Evolutionary conservation across 495 filamentous ascomycete genomes (phyloP), one percentile per base, ranked within the genome.

Genomic region (Penicillium psychrofluorescens): DNA sequence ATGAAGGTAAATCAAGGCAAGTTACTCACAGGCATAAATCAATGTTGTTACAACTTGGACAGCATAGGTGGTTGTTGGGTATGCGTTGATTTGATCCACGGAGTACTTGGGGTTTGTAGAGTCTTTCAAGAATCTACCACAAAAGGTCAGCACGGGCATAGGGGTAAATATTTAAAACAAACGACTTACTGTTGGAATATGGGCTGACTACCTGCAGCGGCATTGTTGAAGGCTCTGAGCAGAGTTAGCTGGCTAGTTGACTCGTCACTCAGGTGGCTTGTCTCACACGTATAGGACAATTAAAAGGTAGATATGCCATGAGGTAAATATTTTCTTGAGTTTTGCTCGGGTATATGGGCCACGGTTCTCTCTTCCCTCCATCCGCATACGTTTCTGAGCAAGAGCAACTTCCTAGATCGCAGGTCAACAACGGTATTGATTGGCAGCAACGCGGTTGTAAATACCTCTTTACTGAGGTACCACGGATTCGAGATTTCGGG

Each of bases 401-500:
- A 75, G 53, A 29, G 52, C 49, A 27, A 68, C 59, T 55, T 78
- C 74, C 70, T 76, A 44, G 9, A 46, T 37, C 14, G 29, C 38
- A 11, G 16, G 8, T 30, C 39, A 28, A 16, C 27, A 16, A 16
- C 16, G 7, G 16, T 10, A 28, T 6, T 11, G 13, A 34, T n/a
- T n/a, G 35, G 15, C 36, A 43, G 14, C 28, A 16, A 41, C 40
- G 11, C 11, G 29, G 5, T 3, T 32, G n/a, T 44, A 22, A 0
- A 22, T 22, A 70, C 71, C 41, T 61, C 49, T 27, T 70, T 40
- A 13, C 45, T 67, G 33, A 74, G 47, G 44, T 71, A 72, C 69
- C 74, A 80, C 9, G 76, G 74, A 22, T 58, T 71, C 6, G 76
- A 74, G 29, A 77, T 83, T 44, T 79, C 70, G 0, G 78, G 80